A percentile compares a stretch with the other conserved stretches of the same genome.
phyloP scores from a whole-genome alignment of 192 early-diverging fungal species.

The Backusella liffmaniae region DNA sequence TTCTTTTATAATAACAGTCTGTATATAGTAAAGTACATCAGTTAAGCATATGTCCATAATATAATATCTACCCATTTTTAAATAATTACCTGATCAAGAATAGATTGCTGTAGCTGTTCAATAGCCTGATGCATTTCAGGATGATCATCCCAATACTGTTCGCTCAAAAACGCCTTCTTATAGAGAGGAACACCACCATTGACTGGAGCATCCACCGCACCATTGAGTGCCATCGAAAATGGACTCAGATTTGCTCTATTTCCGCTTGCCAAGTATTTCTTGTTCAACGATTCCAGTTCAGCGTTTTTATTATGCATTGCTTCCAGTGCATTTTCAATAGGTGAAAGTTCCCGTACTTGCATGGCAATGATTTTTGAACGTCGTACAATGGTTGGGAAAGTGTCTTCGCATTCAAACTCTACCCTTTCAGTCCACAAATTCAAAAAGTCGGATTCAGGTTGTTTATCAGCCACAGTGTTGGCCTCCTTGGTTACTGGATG shows the following conservation, averaged over 20 bases:
- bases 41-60: neutral
- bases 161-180: constrained; percentile 60
- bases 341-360: constrained; percentile 58
- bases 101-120: constrained; percentile 48
- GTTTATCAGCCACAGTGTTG: constrained; percentile 13
- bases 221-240: constrained; percentile 81
- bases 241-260: constrained; percentile 46
- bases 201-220: constrained; percentile 80
- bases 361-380: constrained; percentile 57
- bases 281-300: constrained; percentile 55
- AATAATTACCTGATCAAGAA: constrained; percentile 63
- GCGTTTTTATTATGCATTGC: constrained; percentile 67
- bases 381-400: constrained; percentile 61
- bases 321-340: constrained; percentile 75
- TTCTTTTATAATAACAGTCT: constrained; percentile 59
- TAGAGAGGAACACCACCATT: constrained; percentile 84
- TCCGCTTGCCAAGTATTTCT: constrained; percentile 45
- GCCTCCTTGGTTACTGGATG: constrained; percentile 52
- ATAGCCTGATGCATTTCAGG: constrained; percentile 45
- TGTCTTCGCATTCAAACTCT: constrained; percentile 60
- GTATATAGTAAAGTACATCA: neutral
- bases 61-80: neutral
- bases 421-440: constrained; percentile 80
- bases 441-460: constrained; percentile 64
- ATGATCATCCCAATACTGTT: constrained; percentile 39